Evolutionary conservation across 2,329 filamentous ascomycete species (phyloP).

Genomic region (Xylariaceae sp.): DNA sequence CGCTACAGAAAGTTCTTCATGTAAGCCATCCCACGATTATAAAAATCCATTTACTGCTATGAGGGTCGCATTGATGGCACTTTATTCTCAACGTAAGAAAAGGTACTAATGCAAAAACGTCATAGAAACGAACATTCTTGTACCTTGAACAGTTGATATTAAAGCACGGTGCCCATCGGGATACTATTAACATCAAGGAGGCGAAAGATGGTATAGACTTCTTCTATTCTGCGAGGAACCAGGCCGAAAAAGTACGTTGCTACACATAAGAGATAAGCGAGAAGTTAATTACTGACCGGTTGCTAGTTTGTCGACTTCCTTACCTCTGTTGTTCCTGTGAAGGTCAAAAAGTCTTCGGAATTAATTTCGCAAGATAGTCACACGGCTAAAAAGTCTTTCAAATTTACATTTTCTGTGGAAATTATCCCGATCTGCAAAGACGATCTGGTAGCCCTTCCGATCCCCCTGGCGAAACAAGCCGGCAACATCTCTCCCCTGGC

Average conservation of each 20-base stretch:
- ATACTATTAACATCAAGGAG: constrained; percentile 98
- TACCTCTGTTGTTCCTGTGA: constrained; percentile 78
- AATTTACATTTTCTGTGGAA: constrained; percentile 90
- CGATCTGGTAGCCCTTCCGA: constrained; percentile 90
- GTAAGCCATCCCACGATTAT: constrained; percentile 8
- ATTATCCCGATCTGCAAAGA: constrained; percentile 96
- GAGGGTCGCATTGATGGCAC: background rate
- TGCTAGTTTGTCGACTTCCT: constrained; percentile 81
- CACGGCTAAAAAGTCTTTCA: constrained; percentile 89
- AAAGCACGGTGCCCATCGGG: constrained; percentile 88
- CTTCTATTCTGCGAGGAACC: constrained; percentile 87
- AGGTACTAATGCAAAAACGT: constrained; percentile 2
- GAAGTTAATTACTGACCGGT: constrained; percentile 1
- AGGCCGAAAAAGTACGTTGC: constrained; percentile 70
- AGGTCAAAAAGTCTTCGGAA: constrained; percentile 85
- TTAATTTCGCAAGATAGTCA: constrained; percentile 93
- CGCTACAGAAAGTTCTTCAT: constrained; percentile 77
- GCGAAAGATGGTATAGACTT: constrained; percentile 96
- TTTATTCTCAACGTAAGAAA: background rate
- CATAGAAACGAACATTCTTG: constrained; percentile 70
- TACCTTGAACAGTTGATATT: constrained; percentile 91
- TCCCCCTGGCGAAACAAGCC: constrained; percentile 83
- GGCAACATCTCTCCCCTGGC: constrained; percentile 89
- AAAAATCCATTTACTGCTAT: background rate
- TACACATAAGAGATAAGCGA: too few relatives aligned